Base-by-base conservation (phyloP, 2,329 filamentous ascomycete genomes). In the Colletotrichum sp. region DNA sequence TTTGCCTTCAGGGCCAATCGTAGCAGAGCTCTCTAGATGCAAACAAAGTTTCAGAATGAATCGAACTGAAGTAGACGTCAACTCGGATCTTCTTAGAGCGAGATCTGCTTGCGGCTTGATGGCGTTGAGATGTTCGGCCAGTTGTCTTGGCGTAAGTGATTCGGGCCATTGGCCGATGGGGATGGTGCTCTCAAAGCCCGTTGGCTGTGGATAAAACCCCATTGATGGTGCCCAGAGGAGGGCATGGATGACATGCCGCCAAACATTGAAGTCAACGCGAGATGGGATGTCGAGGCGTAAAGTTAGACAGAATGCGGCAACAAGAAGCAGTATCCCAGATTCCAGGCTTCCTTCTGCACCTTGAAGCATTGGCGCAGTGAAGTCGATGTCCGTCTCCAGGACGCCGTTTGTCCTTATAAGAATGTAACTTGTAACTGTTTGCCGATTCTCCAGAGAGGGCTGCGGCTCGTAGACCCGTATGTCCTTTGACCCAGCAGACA, bases 271-370 rank as follows among this genome's bases (percentile, higher is more conserved):
- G 9, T 44, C 39, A n/a, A 44, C 39, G 2, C 39, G 39, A 0
- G 5, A n/a, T 44, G 39, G 39, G 1, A 44, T 18, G 4, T 44
- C 8, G 18, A 44, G 39, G 39, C 39, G 39, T n/a, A 44, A 6
- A 0, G 18, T 3, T 0, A n/a, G 1, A 3, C 16, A 44, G 0
- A 44, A 44, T n/a, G 39, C 39, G 16, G 39, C 3, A 5, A 44
- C 8, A 10, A 44, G 8, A n/a, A 44, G 39, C 1, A 44, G 2
- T 10, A 44, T 8, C 39, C 39, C 39, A 7, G 39, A 44, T 44
- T 44, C 39, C 39, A 1, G 18, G 16, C 16, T 44, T 9, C 24
- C 52, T 57, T 57, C 52, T 26, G 7, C 2, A 0, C 24, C 52
- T 57, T 57, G 52, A 21, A 57, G 52, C 12, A 57, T 21, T 26